phyloP scores from a whole-genome alignment of 345 rosid genomes.

The Ceriops zippeliana region DNA sequence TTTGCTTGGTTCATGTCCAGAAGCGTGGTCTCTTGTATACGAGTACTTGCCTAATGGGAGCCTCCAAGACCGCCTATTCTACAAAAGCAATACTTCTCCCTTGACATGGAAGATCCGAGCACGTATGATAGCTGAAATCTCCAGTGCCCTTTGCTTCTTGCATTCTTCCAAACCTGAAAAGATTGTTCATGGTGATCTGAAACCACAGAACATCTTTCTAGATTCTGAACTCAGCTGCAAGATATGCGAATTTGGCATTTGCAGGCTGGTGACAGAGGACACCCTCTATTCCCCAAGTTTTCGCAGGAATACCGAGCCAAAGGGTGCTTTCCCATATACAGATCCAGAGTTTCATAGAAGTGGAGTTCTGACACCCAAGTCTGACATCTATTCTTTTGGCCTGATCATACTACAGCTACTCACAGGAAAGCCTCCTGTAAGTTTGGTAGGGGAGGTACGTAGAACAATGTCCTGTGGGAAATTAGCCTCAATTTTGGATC shows the following conservation, averaged over 20 bases:
- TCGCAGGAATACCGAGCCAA: slow-evolving; percentile 36
- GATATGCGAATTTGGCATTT: slow-evolving; percentile 64
- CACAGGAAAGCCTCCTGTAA: slow-evolving; percentile 53
- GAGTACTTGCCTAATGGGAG: slow-evolving; percentile 72
- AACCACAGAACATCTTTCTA: slow-evolving; percentile 61
- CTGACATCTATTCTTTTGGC: slow-evolving; percentile 60
- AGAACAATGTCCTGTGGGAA: slow-evolving; percentile 42
- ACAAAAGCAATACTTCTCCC: slow-evolving; percentile 43
- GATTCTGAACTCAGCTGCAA: slow-evolving; percentile 67
- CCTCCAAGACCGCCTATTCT: slow-evolving; percentile 52
- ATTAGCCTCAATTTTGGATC: slow-evolving; percentile 49
- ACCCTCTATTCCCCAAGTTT: slow-evolving; percentile 41
- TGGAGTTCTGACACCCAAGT: slow-evolving; percentile 56
- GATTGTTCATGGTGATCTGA: slow-evolving; percentile 69
- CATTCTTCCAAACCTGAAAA: slow-evolving; percentile 69
- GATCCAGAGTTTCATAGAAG: slow-evolving; percentile 62
- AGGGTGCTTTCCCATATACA: slow-evolving; percentile 51
- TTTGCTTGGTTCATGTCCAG: slow-evolving; percentile 67
- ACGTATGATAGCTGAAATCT: slow-evolving; percentile 53
- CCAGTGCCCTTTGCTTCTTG: slow-evolving; percentile 72
- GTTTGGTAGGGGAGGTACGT: slow-evolving; percentile 48
- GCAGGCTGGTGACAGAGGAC: slow-evolving; percentile 50
- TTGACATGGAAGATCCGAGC: slow-evolving; percentile 55
- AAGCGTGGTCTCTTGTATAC: slow-evolving; percentile 59
- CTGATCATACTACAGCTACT: slow-evolving; percentile 61